Conservation (phyloP, 1,139 yeast genomes). For the Arxiozyma slooffiae region DNA sequence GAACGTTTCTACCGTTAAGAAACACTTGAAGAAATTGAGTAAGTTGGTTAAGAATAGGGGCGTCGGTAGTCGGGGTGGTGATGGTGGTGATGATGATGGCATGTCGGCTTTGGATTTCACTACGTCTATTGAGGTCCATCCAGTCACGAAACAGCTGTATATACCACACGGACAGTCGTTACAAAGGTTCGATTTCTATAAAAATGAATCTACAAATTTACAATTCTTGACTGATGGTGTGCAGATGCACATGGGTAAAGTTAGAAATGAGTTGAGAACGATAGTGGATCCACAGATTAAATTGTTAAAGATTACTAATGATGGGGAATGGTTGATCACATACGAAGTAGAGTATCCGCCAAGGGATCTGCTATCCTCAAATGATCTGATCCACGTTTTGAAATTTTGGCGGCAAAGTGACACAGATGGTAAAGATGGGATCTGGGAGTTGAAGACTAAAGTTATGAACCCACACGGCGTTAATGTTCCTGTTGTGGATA, state of each 20-base stretch:
- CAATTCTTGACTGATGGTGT: conserved; percentile 68
- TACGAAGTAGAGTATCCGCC: conserved; percentile 68
- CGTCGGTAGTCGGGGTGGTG: too few relatives aligned
- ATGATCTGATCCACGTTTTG: conserved; percentile 60
- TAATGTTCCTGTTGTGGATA: conserved; percentile 45
- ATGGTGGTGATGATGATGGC: too few relatives aligned
- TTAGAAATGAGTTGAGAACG: conserved; percentile 51
- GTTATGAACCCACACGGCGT: conserved; percentile 80
- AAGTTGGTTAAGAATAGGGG: conserved; percentile 31
- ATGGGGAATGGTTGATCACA: conserved; percentile 87
- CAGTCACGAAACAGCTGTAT: conserved; percentile 57
- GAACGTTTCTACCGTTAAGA: conserved; percentile 21
- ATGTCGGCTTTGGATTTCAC: conserved; percentile 41
- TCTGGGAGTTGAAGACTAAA: conserved; percentile 72
- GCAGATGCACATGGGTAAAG: conserved; percentile 66
- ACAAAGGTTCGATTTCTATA: conserved; percentile 65
- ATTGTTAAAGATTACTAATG: conserved; percentile 51
- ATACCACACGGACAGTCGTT: conserved; percentile 65
- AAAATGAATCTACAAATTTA: conserved; percentile 63
- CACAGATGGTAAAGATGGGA: conserved; percentile 23
- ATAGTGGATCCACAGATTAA: conserved; percentile 65
- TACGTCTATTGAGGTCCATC: conserved; percentile 53
- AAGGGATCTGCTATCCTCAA: conserved; percentile 53
- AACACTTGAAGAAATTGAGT: conserved; percentile 31
- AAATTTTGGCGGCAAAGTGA: conserved; percentile 66